phyloP scores from a whole-genome alignment of 2,329 filamentous ascomycete species.

The Blastomyces percursus region DNA sequence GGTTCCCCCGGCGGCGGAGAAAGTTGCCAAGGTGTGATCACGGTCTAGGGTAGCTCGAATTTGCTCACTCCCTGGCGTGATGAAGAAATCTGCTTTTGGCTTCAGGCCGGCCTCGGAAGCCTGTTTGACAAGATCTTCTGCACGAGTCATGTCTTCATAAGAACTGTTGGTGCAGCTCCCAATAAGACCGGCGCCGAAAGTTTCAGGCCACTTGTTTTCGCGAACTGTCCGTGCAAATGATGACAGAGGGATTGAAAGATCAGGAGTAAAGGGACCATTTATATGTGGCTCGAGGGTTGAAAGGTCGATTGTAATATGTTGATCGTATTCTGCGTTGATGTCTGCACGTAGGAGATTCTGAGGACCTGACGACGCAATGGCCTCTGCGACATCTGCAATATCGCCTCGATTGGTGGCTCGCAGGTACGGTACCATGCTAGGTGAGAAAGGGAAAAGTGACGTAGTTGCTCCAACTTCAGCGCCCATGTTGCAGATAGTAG shows the following conservation, averaged over 20 bases:
- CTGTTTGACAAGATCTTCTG: constrained; percentile 85
- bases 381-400: constrained; percentile 56
- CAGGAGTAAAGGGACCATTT: constrained; percentile 94
- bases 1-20: constrained; percentile 74
- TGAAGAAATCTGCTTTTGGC: constrained; percentile 84
- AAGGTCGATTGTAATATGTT: constrained; percentile 81
- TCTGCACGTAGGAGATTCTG: constrained; percentile 65
- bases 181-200: constrained; percentile 84
- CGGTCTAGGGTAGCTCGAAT: constrained; percentile 88
- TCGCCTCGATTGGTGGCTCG: constrained; percentile 65
- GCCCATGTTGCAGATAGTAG: constrained; percentile 84
- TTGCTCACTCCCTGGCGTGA: constrained; percentile 93
- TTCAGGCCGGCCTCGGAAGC: constrained; percentile 80
- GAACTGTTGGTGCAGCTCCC: constrained; percentile 98
- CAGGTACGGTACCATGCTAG: constrained; percentile 74
- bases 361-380: constrained; percentile 49
- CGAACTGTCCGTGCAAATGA: constrained; percentile 76
- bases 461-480: constrained; percentile 88
- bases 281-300: constrained; percentile 87
- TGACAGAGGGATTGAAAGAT: constrained; percentile 84
- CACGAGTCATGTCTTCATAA: constrained; percentile 96
- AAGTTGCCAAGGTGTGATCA: constrained; percentile 75
- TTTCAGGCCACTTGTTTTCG: constrained; percentile 79
- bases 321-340: constrained; percentile 72
- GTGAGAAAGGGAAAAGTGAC: constrained; percentile 85